Conservation (phyloP, 2,329 filamentous ascomycete genomes). For the Aspergillus ochraceoroseus region DNA sequence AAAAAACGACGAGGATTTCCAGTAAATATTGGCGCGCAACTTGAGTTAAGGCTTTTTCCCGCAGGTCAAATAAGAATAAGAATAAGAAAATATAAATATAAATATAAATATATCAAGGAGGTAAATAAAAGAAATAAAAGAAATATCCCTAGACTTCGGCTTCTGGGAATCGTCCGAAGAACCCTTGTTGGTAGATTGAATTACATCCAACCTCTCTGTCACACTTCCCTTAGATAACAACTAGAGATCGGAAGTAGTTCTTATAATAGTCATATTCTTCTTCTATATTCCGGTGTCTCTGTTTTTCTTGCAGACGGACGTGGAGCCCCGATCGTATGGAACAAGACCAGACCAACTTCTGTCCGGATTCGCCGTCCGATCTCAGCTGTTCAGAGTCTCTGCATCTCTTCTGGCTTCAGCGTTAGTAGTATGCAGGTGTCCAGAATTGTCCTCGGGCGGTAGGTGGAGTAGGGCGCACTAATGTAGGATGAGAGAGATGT, state of each 20-base stretch:
- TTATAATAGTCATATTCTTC: conserved; percentile 5
- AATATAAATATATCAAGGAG: too few relatives aligned
- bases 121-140: too few relatives aligned
- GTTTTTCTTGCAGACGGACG: conserved; percentile 18
- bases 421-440: conserved; percentile 24
- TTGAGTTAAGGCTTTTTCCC: too few relatives aligned
- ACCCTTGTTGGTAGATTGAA: too few relatives aligned
- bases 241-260: too few relatives aligned
- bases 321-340: conserved; percentile 26
- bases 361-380: conserved; percentile 23
- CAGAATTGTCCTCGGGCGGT: conserved; percentile 21
- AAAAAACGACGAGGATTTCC: conserved; percentile 22
- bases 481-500: conserved; percentile 5
- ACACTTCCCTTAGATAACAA: conserved; percentile 6
- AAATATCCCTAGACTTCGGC: too few relatives aligned
- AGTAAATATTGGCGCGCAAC: too few relatives aligned
- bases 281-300: conserved; percentile 21
- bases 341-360: conserved; percentile 18
- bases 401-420: conserved; percentile 10
- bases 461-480: conserved; percentile 15
- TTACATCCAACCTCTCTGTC: conserved; percentile 1
- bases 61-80: too few relatives aligned
- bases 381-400: conserved; percentile 19
- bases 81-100: too few relatives aligned
- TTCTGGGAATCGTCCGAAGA: too few relatives aligned